These are phyloP conservation scores for Fraxinus angustifolia DNA, from an alignment of 305 asterid genomes.

Conservation along the genomic window DNA sequence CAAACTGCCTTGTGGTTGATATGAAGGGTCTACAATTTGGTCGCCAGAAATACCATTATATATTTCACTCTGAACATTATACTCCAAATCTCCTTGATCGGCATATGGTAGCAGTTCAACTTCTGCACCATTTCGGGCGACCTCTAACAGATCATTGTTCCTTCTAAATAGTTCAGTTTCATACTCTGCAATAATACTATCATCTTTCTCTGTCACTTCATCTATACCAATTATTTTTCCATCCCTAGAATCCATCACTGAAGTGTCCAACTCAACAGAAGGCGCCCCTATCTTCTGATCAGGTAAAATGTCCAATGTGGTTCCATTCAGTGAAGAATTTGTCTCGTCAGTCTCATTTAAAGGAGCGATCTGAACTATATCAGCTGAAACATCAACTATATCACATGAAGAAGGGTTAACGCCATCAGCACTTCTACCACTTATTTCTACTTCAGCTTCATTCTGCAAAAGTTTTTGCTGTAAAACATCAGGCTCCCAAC, in stretches of 20 bases:
- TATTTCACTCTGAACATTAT: slow-evolving; percentile 30
- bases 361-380: slow-evolving; percentile 25
- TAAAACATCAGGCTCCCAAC: slow-evolving; percentile 23
- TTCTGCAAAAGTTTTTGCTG: slow-evolving; percentile 30
- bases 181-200: slow-evolving; percentile 27
- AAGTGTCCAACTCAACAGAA: slow-evolving; percentile 33
- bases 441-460: slow-evolving; percentile 37
- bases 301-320: slow-evolving; percentile 24
- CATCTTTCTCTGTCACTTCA: slow-evolving; percentile 36
- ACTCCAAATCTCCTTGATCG: slow-evolving; percentile 32
- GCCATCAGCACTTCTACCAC: slow-evolving; percentile 26
- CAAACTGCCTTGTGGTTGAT: slow-evolving; percentile 26
- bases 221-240: slow-evolving; percentile 34
- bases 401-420: slow-evolving; percentile 33
- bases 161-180: slow-evolving; percentile 33
- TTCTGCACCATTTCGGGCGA: slow-evolving; percentile 33
- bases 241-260: slow-evolving; percentile 25
- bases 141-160: slow-evolving; percentile 34
- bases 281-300: slow-evolving; percentile 34
- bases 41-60: slow-evolving; percentile 33
- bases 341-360: slow-evolving; percentile 21
- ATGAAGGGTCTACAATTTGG: slow-evolving; percentile 28
- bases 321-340: slow-evolving; percentile 29
- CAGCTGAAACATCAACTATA: slow-evolving; percentile 30
- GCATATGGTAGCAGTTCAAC: slow-evolving; percentile 32